Evolutionary conservation across 768 basidiomycete genomes (phyloP), one percentile per base, ranked within the genome.

Genomic region (Chalciporus pseudorubinellus): DNA sequence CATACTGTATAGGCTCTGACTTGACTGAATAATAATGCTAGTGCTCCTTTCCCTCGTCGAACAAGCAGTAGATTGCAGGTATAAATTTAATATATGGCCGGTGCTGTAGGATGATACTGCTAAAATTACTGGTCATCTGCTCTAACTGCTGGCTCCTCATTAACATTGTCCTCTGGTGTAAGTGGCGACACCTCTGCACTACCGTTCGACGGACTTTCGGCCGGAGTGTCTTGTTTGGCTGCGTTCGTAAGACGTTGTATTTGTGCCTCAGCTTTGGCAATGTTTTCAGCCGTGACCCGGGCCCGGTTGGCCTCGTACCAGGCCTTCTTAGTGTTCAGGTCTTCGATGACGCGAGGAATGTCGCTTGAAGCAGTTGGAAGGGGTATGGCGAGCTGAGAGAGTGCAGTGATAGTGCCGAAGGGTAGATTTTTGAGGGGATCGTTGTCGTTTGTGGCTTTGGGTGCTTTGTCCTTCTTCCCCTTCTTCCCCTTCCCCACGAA

Each of bases 281-380:
- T 74, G 59, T 90, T 89, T 63, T 90, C 89, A 5, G 81, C 79
- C 2, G 91, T 92, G 56, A 80, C 81, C 20, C 82, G 83, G 22
- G 80, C 81, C 70, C 95, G 93, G 72, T 98, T 98, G 28, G 90
- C 95, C 67, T 88, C 84, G 63, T 84, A 97, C 93, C 94, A 98
- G 20, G 85, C 78, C 74, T 94, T 94, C 80, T 98, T 99, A 45
- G 83, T 90, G 70, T 88, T 88, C 51, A 99, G 78, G 67, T 97
- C 91, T 63, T 91, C 89, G 50, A 98, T 77, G 42, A 92, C 82
- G 47, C 92, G 88, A 48, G 85, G 79, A 29, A 94, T 79, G 57
- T 99, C 95, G 6, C 77, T 73, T 38, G 78, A 69, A 11, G 86
- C 85, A 16, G 82, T 77, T 0, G 97, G 97, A 21, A 94, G 90